Conservation (phyloP, 768 basidiomycete species). For the Lentinula sp. region DNA sequence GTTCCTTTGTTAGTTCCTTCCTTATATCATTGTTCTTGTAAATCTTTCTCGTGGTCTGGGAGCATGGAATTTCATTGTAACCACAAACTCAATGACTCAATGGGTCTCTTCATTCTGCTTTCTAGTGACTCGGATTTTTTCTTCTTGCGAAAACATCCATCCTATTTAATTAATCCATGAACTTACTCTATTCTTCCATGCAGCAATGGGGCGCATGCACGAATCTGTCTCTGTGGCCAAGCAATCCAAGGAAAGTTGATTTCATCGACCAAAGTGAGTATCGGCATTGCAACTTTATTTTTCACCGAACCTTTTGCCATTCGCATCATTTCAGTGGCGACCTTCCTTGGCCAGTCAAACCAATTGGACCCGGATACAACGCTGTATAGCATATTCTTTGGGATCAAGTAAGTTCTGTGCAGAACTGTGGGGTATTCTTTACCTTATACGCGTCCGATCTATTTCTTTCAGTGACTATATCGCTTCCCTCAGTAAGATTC, state of each 20-base stretch:
- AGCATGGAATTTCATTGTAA: neutral
- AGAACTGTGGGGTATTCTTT: neutral
- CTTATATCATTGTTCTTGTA: neutral
- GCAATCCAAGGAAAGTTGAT: slow-evolving; percentile 38
- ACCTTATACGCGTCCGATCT: neutral
- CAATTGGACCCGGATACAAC: slow-evolving; percentile 39
- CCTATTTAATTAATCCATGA: neutral
- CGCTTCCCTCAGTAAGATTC: slow-evolving; percentile 31
- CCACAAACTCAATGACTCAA: neutral
- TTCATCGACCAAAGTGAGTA: slow-evolving; percentile 41
- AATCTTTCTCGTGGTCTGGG: neutral
- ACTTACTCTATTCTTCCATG: neutral
- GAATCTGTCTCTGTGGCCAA: slow-evolving; percentile 45
- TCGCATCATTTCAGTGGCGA: slow-evolving; percentile 24
- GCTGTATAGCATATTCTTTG: slow-evolving; percentile 47
- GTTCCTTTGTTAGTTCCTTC: neutral
- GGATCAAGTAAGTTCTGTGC: slow-evolving; percentile 39
- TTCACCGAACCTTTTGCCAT: neutral
- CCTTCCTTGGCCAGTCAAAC: slow-evolving; percentile 39
- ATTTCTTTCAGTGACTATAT: slow-evolving; percentile 30
- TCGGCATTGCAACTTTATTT: neutral
- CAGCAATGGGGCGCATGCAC: slow-evolving; percentile 41
- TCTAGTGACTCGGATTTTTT: neutral
- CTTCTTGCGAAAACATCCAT: no score
- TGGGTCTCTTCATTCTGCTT: neutral